Percentiles rank a stretch among this genome's conserved stretches.
Conservation (phyloP, 495 filamentous ascomycete species). For the Penicillium samsonianum region DNA sequence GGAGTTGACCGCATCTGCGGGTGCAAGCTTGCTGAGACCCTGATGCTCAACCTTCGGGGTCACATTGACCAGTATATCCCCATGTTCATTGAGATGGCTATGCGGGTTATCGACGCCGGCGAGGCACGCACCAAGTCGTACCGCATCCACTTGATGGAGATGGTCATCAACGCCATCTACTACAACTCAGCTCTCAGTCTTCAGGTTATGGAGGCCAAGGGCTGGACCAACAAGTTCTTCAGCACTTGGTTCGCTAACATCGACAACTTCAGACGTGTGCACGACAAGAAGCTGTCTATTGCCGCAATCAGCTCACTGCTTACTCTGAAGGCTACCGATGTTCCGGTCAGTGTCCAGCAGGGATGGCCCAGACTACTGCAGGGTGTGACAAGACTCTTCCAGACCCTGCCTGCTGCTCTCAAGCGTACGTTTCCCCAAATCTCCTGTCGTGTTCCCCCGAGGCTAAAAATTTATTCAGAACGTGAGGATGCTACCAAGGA, state of each 20-base stretch:
- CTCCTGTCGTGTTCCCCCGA: neutral
- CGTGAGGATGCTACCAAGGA: constrained; percentile 93
- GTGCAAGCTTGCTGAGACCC: constrained; percentile 96
- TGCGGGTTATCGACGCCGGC: constrained; percentile 70
- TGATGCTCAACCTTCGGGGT: constrained; percentile 95
- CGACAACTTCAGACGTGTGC: constrained; percentile 87
- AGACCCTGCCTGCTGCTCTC: constrained; percentile 81
- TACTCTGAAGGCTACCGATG: constrained; percentile 69
- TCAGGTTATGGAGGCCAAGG: constrained; percentile 81
- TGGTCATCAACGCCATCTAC: constrained; percentile 97
- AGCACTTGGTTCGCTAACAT: constrained; percentile 96
- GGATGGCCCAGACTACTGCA: constrained; percentile 95
- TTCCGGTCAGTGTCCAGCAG: constrained; percentile 85
- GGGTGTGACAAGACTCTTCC: constrained; percentile 88
- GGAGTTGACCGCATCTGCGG: constrained; percentile 96
- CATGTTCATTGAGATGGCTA: constrained; percentile 84
- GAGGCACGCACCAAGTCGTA: constrained; percentile 83
- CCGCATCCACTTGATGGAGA: constrained; percentile 95
- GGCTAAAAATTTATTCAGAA: constrained; percentile 46
- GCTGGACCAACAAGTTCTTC: constrained; percentile 99
- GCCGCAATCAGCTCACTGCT: constrained; percentile 86
- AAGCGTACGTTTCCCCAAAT: constrained; percentile 59
- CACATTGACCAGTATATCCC: constrained; percentile 82
- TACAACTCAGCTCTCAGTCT: constrained; percentile 86
- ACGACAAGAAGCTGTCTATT: constrained; percentile 98